Percentiles rank a stretch among this genome's conserved stretches.
Evolutionary conservation across 257 asterid genomes (phyloP).

Genomic region (Fraxinus cuspidata): DNA sequence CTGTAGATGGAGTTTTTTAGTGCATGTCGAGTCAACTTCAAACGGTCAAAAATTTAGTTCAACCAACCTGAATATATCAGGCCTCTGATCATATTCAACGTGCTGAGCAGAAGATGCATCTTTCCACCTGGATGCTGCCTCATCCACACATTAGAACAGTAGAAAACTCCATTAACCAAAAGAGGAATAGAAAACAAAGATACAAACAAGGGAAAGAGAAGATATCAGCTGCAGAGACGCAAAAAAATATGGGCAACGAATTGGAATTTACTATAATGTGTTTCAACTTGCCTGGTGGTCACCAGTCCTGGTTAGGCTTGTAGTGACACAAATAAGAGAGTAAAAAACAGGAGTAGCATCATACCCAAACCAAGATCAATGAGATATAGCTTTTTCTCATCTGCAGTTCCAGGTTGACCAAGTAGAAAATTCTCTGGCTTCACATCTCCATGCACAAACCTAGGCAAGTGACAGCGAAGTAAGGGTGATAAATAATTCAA

Average conservation of each 20-base stretch:
- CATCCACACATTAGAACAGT: neutral
- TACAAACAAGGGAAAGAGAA: neutral
- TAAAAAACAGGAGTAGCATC: slow-evolving; percentile 20
- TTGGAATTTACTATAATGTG: neutral
- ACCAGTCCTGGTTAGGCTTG: slow-evolving; percentile 1
- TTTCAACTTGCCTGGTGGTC: slow-evolving; percentile 1
- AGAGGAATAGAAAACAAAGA: slow-evolving; percentile 16
- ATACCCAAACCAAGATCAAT: slow-evolving; percentile 97
- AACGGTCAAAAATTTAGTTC: slow-evolving; percentile 13
- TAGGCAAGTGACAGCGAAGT: slow-evolving; percentile 25
- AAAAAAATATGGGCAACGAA: neutral
- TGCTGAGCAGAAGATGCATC: slow-evolving; percentile 93
- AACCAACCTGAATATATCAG: slow-evolving; percentile 90
- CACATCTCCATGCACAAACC: slow-evolving; percentile 99
- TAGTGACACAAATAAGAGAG: slow-evolving; percentile 19
- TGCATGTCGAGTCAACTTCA: slow-evolving; percentile 19
- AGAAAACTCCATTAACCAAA: neutral
- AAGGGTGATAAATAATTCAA: slow-evolving; percentile 1
- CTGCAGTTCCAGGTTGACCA: slow-evolving; percentile 83
- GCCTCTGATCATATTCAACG: slow-evolving; percentile 99
- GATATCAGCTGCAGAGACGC: neutral
- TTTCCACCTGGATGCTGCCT: slow-evolving; percentile 88
- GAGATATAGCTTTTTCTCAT: slow-evolving; percentile 93
- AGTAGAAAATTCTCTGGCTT: slow-evolving; percentile 97
- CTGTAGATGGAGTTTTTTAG: slow-evolving; percentile 43